Evolutionary conservation across 1,284 basidiomycete genomes (phyloP), one percentile per base, ranked within the genome.

Genomic region (Tilletia caries): DNA sequence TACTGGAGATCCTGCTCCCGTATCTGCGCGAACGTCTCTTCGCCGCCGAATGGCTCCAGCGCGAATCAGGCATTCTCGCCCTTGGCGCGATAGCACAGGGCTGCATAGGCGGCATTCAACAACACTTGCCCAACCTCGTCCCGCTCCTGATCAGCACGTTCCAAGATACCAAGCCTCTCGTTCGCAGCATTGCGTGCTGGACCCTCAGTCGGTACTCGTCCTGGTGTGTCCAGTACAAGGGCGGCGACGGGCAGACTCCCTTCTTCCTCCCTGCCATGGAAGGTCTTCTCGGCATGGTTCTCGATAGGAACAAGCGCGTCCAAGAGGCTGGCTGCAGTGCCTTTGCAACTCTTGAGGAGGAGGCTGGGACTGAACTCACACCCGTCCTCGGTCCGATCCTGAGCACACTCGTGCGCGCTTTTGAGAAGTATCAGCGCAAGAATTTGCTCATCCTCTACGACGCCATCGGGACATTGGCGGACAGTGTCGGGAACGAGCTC

Each of bases 311-410:
- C 87, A 98, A 99, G 86, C 91, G 95, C 25, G 96, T 99, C 0
- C 96, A 99, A 85, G 96, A 99, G 85, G 96, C 96, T 1, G 96
- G 96, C 23, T 99, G 96, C 85, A 94, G 92, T 74, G 96, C 96
- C 0, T 98, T 99, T 82, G 96, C 96, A 2, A 98, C 96, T 8
- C 88, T 98, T 13, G 96, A 98, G 84, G 96, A 99, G 85, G 96
- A 98, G 84, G 96, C 95, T 0, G 95, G 93, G 2, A 83, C 88
- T 1, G 91, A 92, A 79, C 89, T 99, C 64, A 91, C 90, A 20
- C 96, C 95, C 0, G 98, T 91, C 86, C 89, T 98, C 18, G 93
- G 95, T 78, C 95, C 95, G 0, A 92, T 99, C 67, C 87, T 99
- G 67, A 90, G 91, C 69, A 97, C 97, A 83, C 88, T 99, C 68